These are phyloP conservation scores for Lophiotrema nucula DNA, from an alignment of 495 filamentous ascomycete species.

Conservation along the genomic window DNA sequence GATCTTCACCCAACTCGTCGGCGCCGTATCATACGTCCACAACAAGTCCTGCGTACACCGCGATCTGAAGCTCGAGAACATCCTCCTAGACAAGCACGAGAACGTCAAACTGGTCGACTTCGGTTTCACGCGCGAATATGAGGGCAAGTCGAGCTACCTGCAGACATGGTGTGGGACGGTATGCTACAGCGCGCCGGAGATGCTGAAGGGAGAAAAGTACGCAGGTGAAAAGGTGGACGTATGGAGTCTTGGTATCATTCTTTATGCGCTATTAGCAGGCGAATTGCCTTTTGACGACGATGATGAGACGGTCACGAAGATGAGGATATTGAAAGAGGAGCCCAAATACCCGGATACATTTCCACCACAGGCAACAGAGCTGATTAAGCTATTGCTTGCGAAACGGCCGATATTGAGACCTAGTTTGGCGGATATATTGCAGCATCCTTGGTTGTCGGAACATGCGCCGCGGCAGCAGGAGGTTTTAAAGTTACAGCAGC, in stretches of 20 bases:
- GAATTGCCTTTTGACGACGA: slow-evolving; percentile 97
- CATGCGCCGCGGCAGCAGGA: slow-evolving; percentile 85
- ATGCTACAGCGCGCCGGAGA: slow-evolving; percentile 96
- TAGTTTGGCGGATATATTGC: slow-evolving; percentile 79
- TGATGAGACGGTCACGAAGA: slow-evolving; percentile 74
- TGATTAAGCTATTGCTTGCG: slow-evolving; percentile 75
- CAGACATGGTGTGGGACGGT: slow-evolving; percentile 98
- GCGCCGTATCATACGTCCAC: slow-evolving; percentile 93
- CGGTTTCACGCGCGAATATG: slow-evolving; percentile 96
- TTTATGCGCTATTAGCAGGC: slow-evolving; percentile 87
- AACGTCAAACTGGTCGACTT: slow-evolving; percentile 99
- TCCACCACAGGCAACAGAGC: slow-evolving; percentile 68
- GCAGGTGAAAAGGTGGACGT: slow-evolving; percentile 97
- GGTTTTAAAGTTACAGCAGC: slow-evolving; percentile 81
- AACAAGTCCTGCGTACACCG: slow-evolving; percentile 94
- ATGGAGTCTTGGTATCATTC: slow-evolving; percentile 95
- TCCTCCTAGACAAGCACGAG: slow-evolving; percentile 91
- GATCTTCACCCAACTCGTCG: slow-evolving; percentile 94
- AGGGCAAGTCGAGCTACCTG: slow-evolving; percentile 89
- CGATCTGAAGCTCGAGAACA: slow-evolving; percentile 96
- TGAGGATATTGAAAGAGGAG: slow-evolving; percentile 78
- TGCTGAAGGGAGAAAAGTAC: slow-evolving; percentile 98
- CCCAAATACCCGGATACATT: slow-evolving; percentile 81
- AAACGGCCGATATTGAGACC: slow-evolving; percentile 87
- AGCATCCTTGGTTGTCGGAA: slow-evolving; percentile 85